Evolutionary conservation across 2,329 filamentous ascomycete species (phyloP), one percentile per base, ranked within the genome.

Genomic region (Zymoseptoria brevis): DNA sequence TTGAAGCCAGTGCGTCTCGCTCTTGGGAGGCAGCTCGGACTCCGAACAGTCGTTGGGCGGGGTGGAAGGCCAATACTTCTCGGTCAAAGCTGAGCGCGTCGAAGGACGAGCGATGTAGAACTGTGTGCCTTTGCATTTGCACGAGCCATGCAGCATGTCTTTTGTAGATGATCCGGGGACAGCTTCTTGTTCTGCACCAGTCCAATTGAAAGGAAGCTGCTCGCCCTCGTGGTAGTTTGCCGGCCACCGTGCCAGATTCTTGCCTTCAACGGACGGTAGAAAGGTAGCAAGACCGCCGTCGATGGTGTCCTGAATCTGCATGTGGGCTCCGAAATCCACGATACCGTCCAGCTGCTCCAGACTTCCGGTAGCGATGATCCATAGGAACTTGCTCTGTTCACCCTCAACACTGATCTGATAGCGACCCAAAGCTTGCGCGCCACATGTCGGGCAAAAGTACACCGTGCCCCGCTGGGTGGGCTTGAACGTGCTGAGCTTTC

Each of bases 1-100:
- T 16, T 77, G 74, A n/a, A 87, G 74, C 79, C 82, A 87, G 84
- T 83, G 87, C 64, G 83, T 83, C 3, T 77, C 0, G 76, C 73
- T 59, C 84, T 86, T 19, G 64, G 64, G 24, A 62, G 60, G 48
- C n/a, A 62, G 58, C 8, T 72, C 72, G 60, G 76, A 68, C 62
- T 77, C 81, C 0, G 82, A 79, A 1, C 80, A 66, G 16, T 61
- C 57, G 16, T 41, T 26, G 19, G 56, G 49, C 22, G 82, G 74
- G 8, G 84, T 68, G 63, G 88, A 82, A 9, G 83, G 69, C 71
- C 80, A 83, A 21, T 74, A 73, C 3, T 82, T 81, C 24, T 71
- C 72, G 1, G 77, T 77, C 4, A 74, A 56, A 4, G 68, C 68
- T 54, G 81, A 84, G 6, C 70, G 69, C 0, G 66, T 69, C 59